A percentile compares a stretch with the other conserved stretches of the same genome.
These are phyloP conservation scores for Phyllosticta citribraziliensis DNA, from an alignment of 2,329 filamentous ascomycete species.

Conservation along the genomic window DNA sequence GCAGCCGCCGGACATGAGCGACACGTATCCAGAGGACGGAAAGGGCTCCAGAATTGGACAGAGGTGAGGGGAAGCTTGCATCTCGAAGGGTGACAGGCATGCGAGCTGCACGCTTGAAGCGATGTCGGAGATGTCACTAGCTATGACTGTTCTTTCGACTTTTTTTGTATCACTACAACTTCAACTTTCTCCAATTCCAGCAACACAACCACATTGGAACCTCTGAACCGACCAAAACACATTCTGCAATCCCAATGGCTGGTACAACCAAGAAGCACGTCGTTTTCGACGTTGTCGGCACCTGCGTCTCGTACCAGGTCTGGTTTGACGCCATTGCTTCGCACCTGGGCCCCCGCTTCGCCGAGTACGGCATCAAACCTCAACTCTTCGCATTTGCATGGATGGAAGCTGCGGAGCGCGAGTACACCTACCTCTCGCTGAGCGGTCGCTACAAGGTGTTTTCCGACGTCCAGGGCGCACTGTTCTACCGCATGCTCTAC, in stretches of 20 bases:
- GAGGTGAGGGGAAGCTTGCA: background rate
- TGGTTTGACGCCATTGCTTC: conserved; percentile 33
- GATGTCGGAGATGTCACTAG: background rate
- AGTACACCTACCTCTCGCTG: conserved; percentile 42
- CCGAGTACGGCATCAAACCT: conserved; percentile 28
- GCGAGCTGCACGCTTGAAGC: background rate
- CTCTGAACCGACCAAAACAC: background rate
- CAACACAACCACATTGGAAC: background rate
- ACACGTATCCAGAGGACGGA: background rate
- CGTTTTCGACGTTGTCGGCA: conserved; percentile 40
- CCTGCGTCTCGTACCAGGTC: conserved; percentile 38
- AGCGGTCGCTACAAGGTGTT: conserved; percentile 36
- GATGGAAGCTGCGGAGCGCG: conserved; percentile 39
- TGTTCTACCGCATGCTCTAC: conserved; percentile 42
- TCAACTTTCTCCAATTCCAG: background rate
- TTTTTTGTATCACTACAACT: background rate
- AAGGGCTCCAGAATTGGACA: background rate
- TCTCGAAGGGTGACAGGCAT: background rate
- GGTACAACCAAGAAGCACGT: conserved; percentile 6
- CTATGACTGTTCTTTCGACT: background rate
- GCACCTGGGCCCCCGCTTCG: conserved; percentile 34
- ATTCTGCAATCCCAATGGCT: conserved; percentile 1
- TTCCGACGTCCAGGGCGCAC: conserved; percentile 31
- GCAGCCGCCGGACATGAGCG: background rate
- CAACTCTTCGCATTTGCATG: conserved; percentile 38